A percentile compares a stretch with the other conserved stretches of the same genome.
Conservation (phyloP, 1,284 basidiomycete species). For the Fistulinella cinereoalba region DNA sequence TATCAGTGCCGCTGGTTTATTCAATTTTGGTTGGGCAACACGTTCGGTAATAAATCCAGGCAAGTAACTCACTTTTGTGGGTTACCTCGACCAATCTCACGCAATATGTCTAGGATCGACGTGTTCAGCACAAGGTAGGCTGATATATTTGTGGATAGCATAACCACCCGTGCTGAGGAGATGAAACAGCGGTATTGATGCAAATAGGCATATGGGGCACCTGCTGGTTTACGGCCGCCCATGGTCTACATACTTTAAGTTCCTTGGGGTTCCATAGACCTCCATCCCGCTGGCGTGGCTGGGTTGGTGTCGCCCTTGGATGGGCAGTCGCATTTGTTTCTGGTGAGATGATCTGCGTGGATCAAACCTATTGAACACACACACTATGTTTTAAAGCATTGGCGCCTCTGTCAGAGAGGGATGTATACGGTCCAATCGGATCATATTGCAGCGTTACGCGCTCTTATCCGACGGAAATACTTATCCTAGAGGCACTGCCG, state of each 20-base stretch:
- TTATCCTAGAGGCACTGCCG: conserved; percentile 58
- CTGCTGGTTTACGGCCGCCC: conserved; percentile 62
- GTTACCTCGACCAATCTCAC: not conserved
- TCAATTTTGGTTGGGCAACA: conserved; percentile 37
- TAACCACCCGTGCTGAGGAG: conserved; percentile 7
- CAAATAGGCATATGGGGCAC: conserved; percentile 60
- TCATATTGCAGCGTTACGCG: conserved; percentile 51
- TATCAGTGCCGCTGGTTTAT: conserved; percentile 49
- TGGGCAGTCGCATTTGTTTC: conserved; percentile 49
- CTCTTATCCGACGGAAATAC: conserved; percentile 41
- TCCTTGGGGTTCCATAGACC: conserved; percentile 57
- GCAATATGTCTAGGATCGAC: conserved; percentile 26
- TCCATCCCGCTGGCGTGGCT: conserved; percentile 48
- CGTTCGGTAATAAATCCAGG: conserved; percentile 46
- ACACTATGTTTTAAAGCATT: conserved; percentile 30
- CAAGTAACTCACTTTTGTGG: conserved; percentile 21
- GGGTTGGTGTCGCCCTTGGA: conserved; percentile 45
- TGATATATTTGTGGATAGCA: too few relatives aligned
- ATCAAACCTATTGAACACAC: not conserved
- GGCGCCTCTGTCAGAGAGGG: conserved; percentile 41
- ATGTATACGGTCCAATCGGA: conserved; percentile 51
- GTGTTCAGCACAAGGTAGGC: conserved; percentile 59
- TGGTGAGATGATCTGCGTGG: conserved; percentile 42
- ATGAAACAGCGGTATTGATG: conserved; percentile 46
- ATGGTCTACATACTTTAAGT: conserved; percentile 67